Evolutionary conservation across 1,284 basidiomycete species (phyloP).

Genomic region (Puccinia hordei): DNA sequence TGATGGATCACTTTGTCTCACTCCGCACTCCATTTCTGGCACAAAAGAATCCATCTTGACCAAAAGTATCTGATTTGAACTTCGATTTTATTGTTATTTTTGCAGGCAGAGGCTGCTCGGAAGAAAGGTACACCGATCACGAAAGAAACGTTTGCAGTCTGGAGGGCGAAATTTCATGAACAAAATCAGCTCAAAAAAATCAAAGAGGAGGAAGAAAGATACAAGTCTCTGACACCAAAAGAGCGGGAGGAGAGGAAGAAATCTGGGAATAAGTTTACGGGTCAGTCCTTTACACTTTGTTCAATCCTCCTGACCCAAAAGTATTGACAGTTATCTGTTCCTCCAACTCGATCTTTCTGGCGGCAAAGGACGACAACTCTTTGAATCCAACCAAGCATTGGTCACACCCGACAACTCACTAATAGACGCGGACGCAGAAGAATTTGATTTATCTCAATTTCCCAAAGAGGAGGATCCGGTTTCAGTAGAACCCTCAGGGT

Average conservation of each 20-base stretch:
- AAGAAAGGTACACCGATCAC: conserved; percentile 48
- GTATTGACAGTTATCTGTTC: neutral
- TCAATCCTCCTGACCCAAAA: neutral
- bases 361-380: conserved; percentile 41
- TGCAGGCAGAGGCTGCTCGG: conserved; percentile 28
- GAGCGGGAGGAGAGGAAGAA: conserved; percentile 46
- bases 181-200: conserved; percentile 22
- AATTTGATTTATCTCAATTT: conserved; percentile 38
- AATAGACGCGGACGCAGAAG: conserved; percentile 44
- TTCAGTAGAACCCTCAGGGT: neutral
- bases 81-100: neutral
- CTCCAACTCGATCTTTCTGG: neutral
- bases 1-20: neutral
- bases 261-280: conserved; percentile 28
- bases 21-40: neutral
- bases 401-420: conserved; percentile 23
- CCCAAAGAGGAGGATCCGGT: neutral
- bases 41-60: neutral
- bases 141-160: conserved; percentile 43
- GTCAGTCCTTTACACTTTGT: conserved; percentile 27
- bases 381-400: conserved; percentile 43
- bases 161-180: conserved; percentile 40
- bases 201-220: conserved; percentile 43
- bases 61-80: neutral
- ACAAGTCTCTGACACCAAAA: conserved; percentile 35